These are phyloP conservation scores for Acidomyces sp. DNA, from an alignment of 495 filamentous ascomycete species.

Conservation along the genomic window DNA sequence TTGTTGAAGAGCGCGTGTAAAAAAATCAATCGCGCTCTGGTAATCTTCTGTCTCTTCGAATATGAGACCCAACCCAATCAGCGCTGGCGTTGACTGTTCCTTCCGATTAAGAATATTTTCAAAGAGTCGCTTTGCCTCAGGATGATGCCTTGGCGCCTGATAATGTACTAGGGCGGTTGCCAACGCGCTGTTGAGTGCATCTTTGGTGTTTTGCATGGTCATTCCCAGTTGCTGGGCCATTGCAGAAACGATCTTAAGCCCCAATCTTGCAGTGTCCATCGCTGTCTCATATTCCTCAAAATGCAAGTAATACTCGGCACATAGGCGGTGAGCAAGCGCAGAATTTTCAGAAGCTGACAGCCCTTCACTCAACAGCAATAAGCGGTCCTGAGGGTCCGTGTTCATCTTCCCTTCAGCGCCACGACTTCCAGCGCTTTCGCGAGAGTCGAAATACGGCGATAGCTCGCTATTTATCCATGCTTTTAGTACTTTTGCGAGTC, in stretches of 20 bases:
- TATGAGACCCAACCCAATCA: slow-evolving; percentile 83
- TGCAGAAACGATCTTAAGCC: slow-evolving; percentile 42
- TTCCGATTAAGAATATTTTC: slow-evolving; percentile 61
- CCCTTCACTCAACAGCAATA: slow-evolving; percentile 74
- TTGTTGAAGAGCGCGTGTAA: slow-evolving; percentile 56
- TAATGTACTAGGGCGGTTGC: slow-evolving; percentile 75
- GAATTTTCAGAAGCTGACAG: slow-evolving; percentile 57
- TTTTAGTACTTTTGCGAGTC: slow-evolving; percentile 64
- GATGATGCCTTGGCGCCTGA: slow-evolving; percentile 77
- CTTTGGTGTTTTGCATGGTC: slow-evolving; percentile 48
- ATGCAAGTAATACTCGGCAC: slow-evolving; percentile 71
- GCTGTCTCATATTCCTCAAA: slow-evolving; percentile 79
- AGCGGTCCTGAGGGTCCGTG: slow-evolving; percentile 53
- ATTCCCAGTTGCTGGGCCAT: slow-evolving; percentile 54
- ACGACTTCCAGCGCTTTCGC: too few relatives aligned
- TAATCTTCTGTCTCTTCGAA: slow-evolving; percentile 87
- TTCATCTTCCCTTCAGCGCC: slow-evolving; percentile 26
- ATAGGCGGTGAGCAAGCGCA: slow-evolving; percentile 66
- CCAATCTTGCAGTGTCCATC: slow-evolving; percentile 65
- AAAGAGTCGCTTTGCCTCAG: slow-evolving; percentile 74
- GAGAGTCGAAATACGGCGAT: slow-evolving; percentile 53
- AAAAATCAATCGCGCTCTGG: slow-evolving; percentile 59
- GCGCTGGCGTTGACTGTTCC: slow-evolving; percentile 56
- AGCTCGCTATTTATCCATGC: slow-evolving; percentile 72
- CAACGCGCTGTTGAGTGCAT: slow-evolving; percentile 61